Evolutionary conservation across 805 yeast genomes (phyloP), one percentile per base, ranked within the genome.

Genomic region (Ogataea zsoltii): DNA sequence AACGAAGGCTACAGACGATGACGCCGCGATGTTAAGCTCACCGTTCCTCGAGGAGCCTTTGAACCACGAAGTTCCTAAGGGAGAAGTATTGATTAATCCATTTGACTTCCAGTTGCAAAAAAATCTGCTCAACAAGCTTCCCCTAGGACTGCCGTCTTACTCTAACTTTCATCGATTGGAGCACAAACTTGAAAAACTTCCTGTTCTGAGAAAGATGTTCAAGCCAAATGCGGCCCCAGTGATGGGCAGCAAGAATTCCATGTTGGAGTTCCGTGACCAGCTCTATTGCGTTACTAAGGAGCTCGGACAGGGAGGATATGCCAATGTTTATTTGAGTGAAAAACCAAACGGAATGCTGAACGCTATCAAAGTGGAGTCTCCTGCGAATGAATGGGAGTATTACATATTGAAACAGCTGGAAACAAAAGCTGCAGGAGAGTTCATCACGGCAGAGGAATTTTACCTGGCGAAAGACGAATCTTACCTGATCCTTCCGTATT

Each of bases 241-340:
- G 1, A 61, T 61, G 55, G 71, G 71, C 0, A 57, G 57, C 29
- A 60, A 53, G 21, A 59, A 66, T 29, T 68, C 80, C 0, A 69
- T 79, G 49, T 51, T 79, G 12, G 75, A 76, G 44, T 70, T 71
- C 44, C 64, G 61, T 25, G 70, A 68, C 21, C 75, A 71, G 32
- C 65, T 74, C 4, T 76, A 63, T 51, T 77, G 79, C 47, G 62
- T 83, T 44, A 70, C 75, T 21, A 67, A 70, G 38, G 78, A 80
- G 55, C 65, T 90, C 11, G 96, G 96, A 0, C 77, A 76, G 56
- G 95, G 96, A n/a, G 94, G 91, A 0, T 83, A 72, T 66, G 95
- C 91, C 0, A 73, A 79, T 2, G 96, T 88, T 0, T 88, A 80
- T 59, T 67, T 88, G 17, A 82, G 86, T 1, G 91, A 86, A 60